Evolutionary conservation across 345 rosid genomes (phyloP), one percentile per base, ranked within the genome.

Genomic region (Linum lewisii): DNA sequence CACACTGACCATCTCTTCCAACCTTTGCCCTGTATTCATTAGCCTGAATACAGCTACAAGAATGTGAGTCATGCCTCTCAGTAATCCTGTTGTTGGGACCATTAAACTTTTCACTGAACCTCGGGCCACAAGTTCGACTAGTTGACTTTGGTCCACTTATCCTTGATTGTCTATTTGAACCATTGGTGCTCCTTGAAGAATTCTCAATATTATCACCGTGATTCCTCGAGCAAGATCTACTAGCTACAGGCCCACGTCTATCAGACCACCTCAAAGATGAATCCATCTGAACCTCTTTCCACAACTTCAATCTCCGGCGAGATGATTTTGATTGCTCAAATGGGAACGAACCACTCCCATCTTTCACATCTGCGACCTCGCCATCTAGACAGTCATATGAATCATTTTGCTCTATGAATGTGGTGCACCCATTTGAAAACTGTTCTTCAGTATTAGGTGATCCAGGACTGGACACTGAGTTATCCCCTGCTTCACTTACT

Each of bases 41-140:
- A 50, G 58, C 67, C 63, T 80, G 84, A 45, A 77, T 79, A 68
- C 86, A 90, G 78, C 84, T 75, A 66, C 87, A 87, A 51, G 85
- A 72, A 70, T 80, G 79, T 61, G 32, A 73, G 29, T 76, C 83
- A 57, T 77, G 79, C 63, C 91, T 82, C 72, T 86, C 95, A 70
- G 57, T 68, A 53, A 63, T 61, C 65, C 74, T 76, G 72, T 47
- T 75, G 60, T 63, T 75, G 47, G 81, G 66, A 70, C 85, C 67
- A 47, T 75, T 84, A 24, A 74, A 69, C 82, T 83, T 85, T 67
- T 85, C 95, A 51, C 57, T 69, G 45, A 73, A 73, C 79, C 82
- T 87, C 42, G 63, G 63, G 61, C 82, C 70, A 69, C 71, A 60
- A 65, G 61, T 83, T 67, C 83, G 76, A 51, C 75, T 57, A 62